Evolutionary conservation across 768 basidiomycete genomes (phyloP).

Genomic region (Saitozyma podzolica): DNA sequence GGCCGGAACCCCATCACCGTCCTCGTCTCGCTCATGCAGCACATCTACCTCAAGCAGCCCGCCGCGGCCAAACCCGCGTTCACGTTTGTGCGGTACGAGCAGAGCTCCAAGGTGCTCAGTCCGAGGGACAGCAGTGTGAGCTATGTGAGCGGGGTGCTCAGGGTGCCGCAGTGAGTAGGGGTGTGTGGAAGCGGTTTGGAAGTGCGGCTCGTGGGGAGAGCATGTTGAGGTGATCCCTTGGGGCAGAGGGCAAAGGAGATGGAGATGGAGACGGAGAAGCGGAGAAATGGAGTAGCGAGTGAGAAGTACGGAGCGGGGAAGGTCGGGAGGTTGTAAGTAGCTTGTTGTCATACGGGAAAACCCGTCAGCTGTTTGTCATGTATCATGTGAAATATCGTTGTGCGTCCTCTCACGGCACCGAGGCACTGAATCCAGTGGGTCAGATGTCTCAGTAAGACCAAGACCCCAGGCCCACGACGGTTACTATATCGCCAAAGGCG

Average conservation of each 20-base stretch:
- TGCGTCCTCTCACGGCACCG: constrained; percentile 2
- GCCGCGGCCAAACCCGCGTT: constrained; percentile 54
- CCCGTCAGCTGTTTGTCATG: too few relatives aligned
- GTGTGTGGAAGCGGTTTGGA: background rate
- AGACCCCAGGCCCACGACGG: too few relatives aligned
- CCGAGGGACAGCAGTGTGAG: constrained; percentile 86
- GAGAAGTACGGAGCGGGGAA: background rate
- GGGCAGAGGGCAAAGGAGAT: too few relatives aligned
- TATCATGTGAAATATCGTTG: background rate
- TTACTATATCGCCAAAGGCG: background rate
- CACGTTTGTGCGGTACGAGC: constrained; percentile 89
- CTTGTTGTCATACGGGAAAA: background rate
- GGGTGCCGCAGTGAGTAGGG: constrained; percentile 19
- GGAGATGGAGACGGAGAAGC: too few relatives aligned
- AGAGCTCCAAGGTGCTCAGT: constrained; percentile 73
- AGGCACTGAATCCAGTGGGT: too few relatives aligned
- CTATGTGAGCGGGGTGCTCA: constrained; percentile 73
- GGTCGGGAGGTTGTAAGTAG: background rate
- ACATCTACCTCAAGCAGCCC: constrained; percentile 57
- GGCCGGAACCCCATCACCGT: constrained; percentile 95
- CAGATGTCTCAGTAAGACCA: too few relatives aligned
- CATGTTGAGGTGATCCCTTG: too few relatives aligned
- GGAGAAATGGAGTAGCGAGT: background rate
- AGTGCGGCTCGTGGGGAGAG: background rate
- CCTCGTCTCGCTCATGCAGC: constrained; percentile 71